Conservation (phyloP, 139 green algal species). For the Chlorella sp. region DNA sequence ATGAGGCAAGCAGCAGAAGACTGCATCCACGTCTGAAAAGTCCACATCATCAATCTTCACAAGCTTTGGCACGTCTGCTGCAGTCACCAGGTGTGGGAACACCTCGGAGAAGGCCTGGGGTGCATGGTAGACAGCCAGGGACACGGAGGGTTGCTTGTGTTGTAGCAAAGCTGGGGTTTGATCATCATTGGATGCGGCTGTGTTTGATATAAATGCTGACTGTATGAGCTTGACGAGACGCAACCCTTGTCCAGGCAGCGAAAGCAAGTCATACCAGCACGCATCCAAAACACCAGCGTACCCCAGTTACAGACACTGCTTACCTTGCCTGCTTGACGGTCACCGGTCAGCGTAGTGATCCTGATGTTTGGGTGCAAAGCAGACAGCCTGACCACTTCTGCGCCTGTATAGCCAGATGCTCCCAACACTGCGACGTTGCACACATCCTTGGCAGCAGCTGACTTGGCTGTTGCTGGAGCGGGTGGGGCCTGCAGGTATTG, state of each 20-base stretch:
- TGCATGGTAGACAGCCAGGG: not conserved
- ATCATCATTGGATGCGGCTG: too few relatives aligned
- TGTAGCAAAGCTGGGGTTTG: too few relatives aligned
- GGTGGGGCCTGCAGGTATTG: too few relatives aligned
- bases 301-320: too few relatives aligned
- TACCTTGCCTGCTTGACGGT: conserved; percentile 89
- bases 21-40: too few relatives aligned
- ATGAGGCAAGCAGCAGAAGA: not conserved
- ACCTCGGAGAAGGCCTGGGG: conserved; percentile 75
- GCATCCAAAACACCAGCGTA: too few relatives aligned
- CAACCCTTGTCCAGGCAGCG: too few relatives aligned
- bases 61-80: conserved; percentile 57
- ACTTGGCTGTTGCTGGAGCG: not conserved
- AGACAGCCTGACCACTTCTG: conserved; percentile 80
- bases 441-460: not conserved
- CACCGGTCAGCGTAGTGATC: conserved; percentile 82
- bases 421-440: conserved; percentile 81
- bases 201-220: too few relatives aligned
- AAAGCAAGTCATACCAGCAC: too few relatives aligned
- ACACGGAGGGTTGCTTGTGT: not conserved
- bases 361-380: conserved; percentile 78
- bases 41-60: conserved; percentile 87
- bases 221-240: too few relatives aligned
- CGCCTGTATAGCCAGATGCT: conserved; percentile 93
- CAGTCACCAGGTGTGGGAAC: conserved; percentile 82